These are phyloP conservation scores for Aspergillus proliferans DNA, from an alignment of 2,329 filamentous ascomycete genomes.

Conservation along the genomic window DNA sequence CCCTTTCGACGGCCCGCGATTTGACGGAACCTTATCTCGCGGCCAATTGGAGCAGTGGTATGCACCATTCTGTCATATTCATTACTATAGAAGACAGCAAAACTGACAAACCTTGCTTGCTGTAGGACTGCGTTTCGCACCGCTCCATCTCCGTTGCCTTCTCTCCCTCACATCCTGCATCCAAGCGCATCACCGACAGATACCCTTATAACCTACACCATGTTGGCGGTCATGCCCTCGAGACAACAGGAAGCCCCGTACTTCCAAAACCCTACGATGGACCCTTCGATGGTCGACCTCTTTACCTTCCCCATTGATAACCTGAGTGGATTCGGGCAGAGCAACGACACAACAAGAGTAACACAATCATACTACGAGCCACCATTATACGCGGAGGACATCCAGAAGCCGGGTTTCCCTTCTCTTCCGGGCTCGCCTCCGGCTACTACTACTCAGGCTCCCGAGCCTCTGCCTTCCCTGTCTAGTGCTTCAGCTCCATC, in stretches of 20 bases:
- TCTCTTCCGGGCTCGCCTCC: constrained; percentile 20
- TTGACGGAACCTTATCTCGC: background rate
- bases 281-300: constrained; percentile 25
- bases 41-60: background rate
- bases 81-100: no score
- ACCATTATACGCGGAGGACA: constrained; percentile 21
- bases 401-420: constrained; percentile 21
- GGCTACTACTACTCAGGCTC: constrained; percentile 20
- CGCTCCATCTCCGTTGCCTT: constrained; percentile 5
- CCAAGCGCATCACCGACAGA: background rate
- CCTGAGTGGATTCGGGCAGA: constrained; percentile 17
- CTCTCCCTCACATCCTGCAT: constrained; percentile 6
- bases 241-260: constrained; percentile 25
- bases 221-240: constrained; percentile 29
- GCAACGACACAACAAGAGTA: constrained; percentile 14
- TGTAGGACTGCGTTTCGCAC: background rate
- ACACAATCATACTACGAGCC: constrained; percentile 25
- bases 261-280: constrained; percentile 28
- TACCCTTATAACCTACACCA: constrained; percentile 5
- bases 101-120: background rate
- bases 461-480: constrained; percentile 47
- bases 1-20: background rate
- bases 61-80: no score
- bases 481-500: constrained; percentile 59
- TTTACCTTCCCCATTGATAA: constrained; percentile 24